Conservation (phyloP, 768 basidiomycete genomes). For the Amanita rimosa region DNA sequence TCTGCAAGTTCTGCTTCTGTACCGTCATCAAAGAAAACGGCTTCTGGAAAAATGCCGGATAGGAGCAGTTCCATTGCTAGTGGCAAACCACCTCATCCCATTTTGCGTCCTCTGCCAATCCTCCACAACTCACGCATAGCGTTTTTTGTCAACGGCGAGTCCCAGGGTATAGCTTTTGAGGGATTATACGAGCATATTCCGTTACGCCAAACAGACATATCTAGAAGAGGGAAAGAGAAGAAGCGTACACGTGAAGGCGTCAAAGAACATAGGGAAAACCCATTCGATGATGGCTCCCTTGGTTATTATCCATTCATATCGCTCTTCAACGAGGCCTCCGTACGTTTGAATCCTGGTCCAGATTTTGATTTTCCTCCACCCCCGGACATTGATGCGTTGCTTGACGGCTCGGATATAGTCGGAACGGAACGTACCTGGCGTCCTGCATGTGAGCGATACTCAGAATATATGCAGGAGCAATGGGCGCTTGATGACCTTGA, state of each 20-base stretch:
- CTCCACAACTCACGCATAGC: conserved; percentile 64
- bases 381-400: conserved; percentile 57
- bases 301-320: conserved; percentile 97
- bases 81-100: conserved; percentile 24
- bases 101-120: conserved; percentile 57
- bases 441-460: conserved; percentile 75
- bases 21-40: conserved; percentile 57
- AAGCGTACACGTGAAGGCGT: conserved; percentile 55
- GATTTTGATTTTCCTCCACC: conserved; percentile 76
- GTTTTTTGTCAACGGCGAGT: conserved; percentile 90
- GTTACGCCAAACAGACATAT: conserved; percentile 50
- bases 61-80: conserved; percentile 28
- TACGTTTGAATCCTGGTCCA: conserved; percentile 83
- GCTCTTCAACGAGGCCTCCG: conserved; percentile 81
- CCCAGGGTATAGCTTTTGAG: conserved; percentile 72
- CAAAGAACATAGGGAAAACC: conserved; percentile 71
- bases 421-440: conserved; percentile 48
- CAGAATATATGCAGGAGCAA: conserved; percentile 79
- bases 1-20: conserved; percentile 40
- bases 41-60: conserved; percentile 61
- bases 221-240: conserved; percentile 54
- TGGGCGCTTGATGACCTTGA: conserved; percentile 67
- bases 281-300: conserved; percentile 86
- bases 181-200: conserved; percentile 89
- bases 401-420: conserved; percentile 23